Conservation (phyloP, 441 rosid species). For the Macaranga tanarius region DNA sequence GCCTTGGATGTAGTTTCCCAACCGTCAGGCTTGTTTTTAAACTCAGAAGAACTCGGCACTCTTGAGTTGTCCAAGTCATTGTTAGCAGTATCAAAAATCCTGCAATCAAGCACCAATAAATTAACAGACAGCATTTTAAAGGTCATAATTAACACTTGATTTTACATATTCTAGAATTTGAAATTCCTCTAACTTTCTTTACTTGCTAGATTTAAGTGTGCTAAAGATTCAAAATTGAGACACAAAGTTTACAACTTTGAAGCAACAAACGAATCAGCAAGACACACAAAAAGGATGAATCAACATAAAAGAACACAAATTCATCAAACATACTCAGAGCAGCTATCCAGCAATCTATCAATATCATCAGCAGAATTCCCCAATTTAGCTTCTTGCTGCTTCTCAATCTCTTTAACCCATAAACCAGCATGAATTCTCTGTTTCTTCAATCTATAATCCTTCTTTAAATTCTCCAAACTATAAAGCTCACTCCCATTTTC, state of each 20-base stretch:
- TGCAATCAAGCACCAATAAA: constrained; percentile 25
- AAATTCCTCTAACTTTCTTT: no score
- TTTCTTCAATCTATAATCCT: constrained; percentile 88
- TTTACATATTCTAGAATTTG: no score
- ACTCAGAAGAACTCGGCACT: constrained; percentile 54
- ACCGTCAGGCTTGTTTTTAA: constrained; percentile 88
- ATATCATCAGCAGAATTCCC: constrained; percentile 69
- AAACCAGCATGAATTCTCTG: constrained; percentile 84
- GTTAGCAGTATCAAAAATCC: constrained; percentile 67
- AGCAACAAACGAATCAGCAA: no score
- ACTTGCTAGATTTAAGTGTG: no score
- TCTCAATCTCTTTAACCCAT: constrained; percentile 90
- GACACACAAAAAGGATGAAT: no score
- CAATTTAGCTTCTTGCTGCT: constrained; percentile 66
- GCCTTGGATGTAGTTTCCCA: constrained; percentile 87
- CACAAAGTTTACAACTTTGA: neutral
- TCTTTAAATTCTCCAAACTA: constrained; percentile 82
- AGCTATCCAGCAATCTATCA: constrained; percentile 78
- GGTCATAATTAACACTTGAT: neutral
- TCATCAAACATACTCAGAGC: constrained; percentile 57
- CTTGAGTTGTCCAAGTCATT: constrained; percentile 56
- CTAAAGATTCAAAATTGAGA: neutral
- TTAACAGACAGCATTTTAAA: neutral
- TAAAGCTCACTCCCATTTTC: constrained; percentile 44
- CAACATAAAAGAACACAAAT: neutral